Evolutionary conservation across 306 rosid species (phyloP).

Genomic region (barrel medic (Medicago truncatula)): MtrunA17r5.0-ANR NC_053048.1:39959501-39960000

Average conservation of each 20-base stretch:
- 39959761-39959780: constrained; percentile 12
- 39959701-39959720: not conserved
- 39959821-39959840: constrained; percentile 36
- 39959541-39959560: constrained; percentile 22
- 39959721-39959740: not conserved
- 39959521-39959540: constrained; percentile 30
- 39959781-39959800: constrained; percentile 39
- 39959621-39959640: constrained; percentile 33
- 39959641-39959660: constrained; percentile 44
- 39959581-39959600: constrained; percentile 13
- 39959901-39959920: constrained; percentile 27
- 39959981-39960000: constrained; percentile 40
- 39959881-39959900: constrained; percentile 37
- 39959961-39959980: constrained; percentile 11
- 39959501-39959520: not conserved
- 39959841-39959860: constrained; percentile 36
- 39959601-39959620: constrained; percentile 31
- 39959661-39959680: constrained; percentile 14
- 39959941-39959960: constrained; percentile 10
- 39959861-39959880: constrained; percentile 36
- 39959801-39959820: constrained; percentile 41
- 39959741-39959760: not conserved
- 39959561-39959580: constrained; percentile 1
- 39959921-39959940: constrained; percentile 38
- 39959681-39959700: not conserved